Percentiles rank a stretch among this genome's conserved stretches.
phyloP scores from a whole-genome alignment of 2,329 filamentous ascomycete species.

The Claviceps maximensis region DNA sequence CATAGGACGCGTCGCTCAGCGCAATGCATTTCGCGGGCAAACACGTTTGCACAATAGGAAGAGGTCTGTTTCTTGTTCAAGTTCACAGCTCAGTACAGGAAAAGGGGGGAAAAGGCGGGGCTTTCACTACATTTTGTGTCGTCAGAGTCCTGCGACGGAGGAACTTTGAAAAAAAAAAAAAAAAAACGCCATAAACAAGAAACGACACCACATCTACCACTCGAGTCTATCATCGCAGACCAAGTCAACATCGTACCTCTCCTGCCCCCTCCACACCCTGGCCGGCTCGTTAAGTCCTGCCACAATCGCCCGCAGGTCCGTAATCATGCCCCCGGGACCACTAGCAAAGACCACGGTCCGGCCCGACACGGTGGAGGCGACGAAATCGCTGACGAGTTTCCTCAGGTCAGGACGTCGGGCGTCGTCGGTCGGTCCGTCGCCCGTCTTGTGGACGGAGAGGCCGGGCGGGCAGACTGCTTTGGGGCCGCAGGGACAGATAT shows the following conservation, averaged over 20 bases:
- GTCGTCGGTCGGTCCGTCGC: constrained; percentile 15
- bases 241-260: constrained; percentile 40
- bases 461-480: constrained; percentile 5
- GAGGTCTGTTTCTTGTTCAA: too few relatives aligned
- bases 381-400: constrained; percentile 34
- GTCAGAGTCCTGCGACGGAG: background rate
- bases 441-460: constrained; percentile 17
- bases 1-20: too few relatives aligned
- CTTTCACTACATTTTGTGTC: too few relatives aligned
- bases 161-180: background rate
- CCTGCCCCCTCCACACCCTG: constrained; percentile 45
- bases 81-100: too few relatives aligned
- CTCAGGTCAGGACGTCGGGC: constrained; percentile 31
- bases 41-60: too few relatives aligned
- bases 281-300: constrained; percentile 37
- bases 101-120: too few relatives aligned
- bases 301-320: constrained; percentile 40
- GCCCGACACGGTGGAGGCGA: constrained; percentile 31
- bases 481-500: constrained; percentile 14
- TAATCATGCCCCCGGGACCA: constrained; percentile 46
- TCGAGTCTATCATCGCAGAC: constrained; percentile 49
- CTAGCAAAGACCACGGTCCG: constrained; percentile 45
- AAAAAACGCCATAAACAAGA: background rate
- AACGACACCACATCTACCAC: constrained; percentile 19
- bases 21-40: too few relatives aligned